These are phyloP conservation scores for Camellia granthamiana DNA, from an alignment of 148 eudicot genomes.

Conservation along the genomic window DNA sequence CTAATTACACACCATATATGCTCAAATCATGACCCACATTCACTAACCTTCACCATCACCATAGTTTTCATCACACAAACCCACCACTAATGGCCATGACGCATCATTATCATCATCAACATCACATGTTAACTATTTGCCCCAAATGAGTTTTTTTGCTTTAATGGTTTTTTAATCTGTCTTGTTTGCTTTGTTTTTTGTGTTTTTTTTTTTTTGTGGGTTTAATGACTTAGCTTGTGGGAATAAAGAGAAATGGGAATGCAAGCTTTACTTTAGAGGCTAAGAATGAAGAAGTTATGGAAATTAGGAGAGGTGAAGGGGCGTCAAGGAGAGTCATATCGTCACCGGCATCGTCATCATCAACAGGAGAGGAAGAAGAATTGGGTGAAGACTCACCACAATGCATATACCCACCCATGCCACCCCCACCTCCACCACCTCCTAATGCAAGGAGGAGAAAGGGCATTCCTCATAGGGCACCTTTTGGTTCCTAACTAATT, in stretches of 20 bases:
- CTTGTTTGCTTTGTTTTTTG: neutral
- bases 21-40: slow-evolving; percentile 34
- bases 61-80: slow-evolving; percentile 35
- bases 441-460: slow-evolving; percentile 69
- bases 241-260: slow-evolving; percentile 73
- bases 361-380: slow-evolving; percentile 38
- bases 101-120: slow-evolving; percentile 37
- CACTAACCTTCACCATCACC: slow-evolving; percentile 25
- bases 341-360: slow-evolving; percentile 9
- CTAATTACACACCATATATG: neutral
- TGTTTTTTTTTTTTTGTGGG: neutral
- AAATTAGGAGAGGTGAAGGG: slow-evolving; percentile 26
- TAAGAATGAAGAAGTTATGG: slow-evolving; percentile 31
- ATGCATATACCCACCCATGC: slow-evolving; percentile 56
- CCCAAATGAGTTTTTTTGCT: neutral
- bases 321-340: slow-evolving; percentile 24
- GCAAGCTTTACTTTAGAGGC: slow-evolving; percentile 65
- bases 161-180: slow-evolving; percentile 11
- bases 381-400: slow-evolving; percentile 58
- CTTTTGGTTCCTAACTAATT: slow-evolving; percentile 50
- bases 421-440: slow-evolving; percentile 47
- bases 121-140: slow-evolving; percentile 13
- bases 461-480: slow-evolving; percentile 92
- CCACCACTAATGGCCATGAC: slow-evolving; percentile 20
- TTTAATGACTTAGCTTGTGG: slow-evolving; percentile 61